These are phyloP conservation scores for Tetrapisispora namnaoensis DNA, from an alignment of 805 yeast species.

Conservation along the genomic window DNA sequence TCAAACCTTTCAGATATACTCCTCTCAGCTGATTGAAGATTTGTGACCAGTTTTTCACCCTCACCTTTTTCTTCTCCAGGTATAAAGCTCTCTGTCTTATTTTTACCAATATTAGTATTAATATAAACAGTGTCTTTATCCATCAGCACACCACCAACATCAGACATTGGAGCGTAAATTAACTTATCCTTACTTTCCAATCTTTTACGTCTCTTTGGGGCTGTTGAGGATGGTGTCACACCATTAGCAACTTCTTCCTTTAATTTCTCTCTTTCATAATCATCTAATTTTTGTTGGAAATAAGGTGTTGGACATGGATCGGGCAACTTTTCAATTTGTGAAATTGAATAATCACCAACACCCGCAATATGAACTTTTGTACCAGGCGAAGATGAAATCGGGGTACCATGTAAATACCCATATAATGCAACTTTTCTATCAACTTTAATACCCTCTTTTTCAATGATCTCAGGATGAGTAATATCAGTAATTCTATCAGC, in stretches of 20 bases:
- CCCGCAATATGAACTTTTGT: conserved; percentile 92
- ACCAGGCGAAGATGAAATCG: conserved; percentile 49
- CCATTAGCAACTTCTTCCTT: conserved; percentile 40
- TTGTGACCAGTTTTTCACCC: conserved; percentile 80
- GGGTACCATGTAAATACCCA: conserved; percentile 93
- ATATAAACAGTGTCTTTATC: conserved; percentile 97
- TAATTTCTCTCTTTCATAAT: conserved; percentile 62
- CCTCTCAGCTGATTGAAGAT: conserved; percentile 60
- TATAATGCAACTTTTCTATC: conserved; percentile 87
- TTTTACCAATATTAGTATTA: conserved; percentile 35
- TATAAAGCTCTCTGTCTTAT: conserved; percentile 36
- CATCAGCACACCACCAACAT: conserved; percentile 95
- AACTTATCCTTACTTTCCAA: conserved; percentile 89
- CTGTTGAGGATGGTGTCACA: conserved; percentile 44
- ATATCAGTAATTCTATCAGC: conserved; percentile 89
- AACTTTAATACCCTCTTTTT: conserved; percentile 58
- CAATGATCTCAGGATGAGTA: conserved; percentile 82
- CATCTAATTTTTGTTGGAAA: conserved; percentile 77
- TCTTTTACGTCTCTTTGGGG: conserved; percentile 78
- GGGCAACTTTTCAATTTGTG: conserved; percentile 77
- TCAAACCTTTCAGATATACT: conserved; percentile 49
- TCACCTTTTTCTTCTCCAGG: conserved; percentile 64
- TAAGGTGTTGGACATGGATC: conserved; percentile 99
- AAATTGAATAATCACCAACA: conserved; percentile 76
- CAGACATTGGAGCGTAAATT: conserved; percentile 98